Base-by-base conservation (phyloP, 2,329 filamentous ascomycete genomes). In the Kalmusia sp. region DNA sequence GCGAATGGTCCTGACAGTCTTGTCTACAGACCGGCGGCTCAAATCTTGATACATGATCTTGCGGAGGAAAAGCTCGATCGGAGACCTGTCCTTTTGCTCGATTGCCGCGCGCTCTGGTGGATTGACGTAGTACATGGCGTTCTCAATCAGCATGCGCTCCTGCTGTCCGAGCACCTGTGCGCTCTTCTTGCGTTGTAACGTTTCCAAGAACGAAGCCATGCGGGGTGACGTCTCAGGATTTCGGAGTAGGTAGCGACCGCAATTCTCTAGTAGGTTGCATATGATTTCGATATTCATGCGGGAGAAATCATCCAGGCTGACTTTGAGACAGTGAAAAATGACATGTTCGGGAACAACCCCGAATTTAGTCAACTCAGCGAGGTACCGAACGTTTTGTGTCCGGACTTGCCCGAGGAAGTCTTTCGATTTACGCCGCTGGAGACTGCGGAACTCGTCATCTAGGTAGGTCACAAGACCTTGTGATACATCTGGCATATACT, bases 281-380 rank as follows among this genome's bases (percentile, higher is more conserved):
- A 99, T 93, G 64, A 99, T 97, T 74, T 99, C 96, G 59, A 99
- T 97, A 69, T 99, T 99, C 90, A 97, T 97, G 56, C 93, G 86
- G 2, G 95, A 97, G 70, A 99, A 99, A 69, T 99, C 95, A 67
- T 99, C 95, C 24, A 99, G 79, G 63, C 93, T 96, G 72, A 99
- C 93, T 75, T 97, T 99, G 65, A 99, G 86, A 71, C 95, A 99
- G 70, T 99, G 95, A 70, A 99, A 99, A 49, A 99, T 96, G 59
- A 99, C 93, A 75, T 99, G 95, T 74, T 99, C 95, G 0, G 96
- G 95, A 7, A 99, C 95, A 27, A 97, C 92, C 27, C 95, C 93
- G 69, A 99, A 99, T 71, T 99, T 99, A 54, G 95, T 99, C 69
- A 99, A 79, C 76, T 99, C 95, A 6, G 95, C 93, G 45, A 99